These are phyloP conservation scores for Xylariaceae sp. DNA, from an alignment of 2,329 filamentous ascomycete species.

Conservation along the genomic window DNA sequence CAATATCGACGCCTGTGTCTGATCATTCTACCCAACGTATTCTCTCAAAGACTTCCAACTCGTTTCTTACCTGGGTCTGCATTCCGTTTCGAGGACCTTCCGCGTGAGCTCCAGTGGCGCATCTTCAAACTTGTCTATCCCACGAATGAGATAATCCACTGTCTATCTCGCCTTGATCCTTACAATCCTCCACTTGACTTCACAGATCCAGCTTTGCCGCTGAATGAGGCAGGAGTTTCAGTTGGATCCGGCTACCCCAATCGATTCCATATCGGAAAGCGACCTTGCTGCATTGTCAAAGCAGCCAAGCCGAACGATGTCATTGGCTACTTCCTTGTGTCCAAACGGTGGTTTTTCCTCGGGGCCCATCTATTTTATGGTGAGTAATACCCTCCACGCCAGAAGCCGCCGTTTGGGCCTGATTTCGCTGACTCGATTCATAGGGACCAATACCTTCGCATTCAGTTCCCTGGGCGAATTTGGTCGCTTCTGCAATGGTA, in stretches of 20 bases:
- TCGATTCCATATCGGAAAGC: conserved; percentile 37
- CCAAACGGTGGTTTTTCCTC: conserved; percentile 37
- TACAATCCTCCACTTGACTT: conserved; percentile 19
- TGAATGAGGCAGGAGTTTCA: not conserved
- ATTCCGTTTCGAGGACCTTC: conserved; percentile 32
- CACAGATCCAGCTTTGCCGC: conserved; percentile 4
- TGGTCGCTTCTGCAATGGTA: conserved; percentile 43
- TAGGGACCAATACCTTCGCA: conserved; percentile 40
- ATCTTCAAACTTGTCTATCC: conserved; percentile 38
- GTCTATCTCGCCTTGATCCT: conserved; percentile 42
- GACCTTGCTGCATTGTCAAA: conserved; percentile 30
- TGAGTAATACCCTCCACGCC: not conserved
- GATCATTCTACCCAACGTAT: conserved; percentile 2
- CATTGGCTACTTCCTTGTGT: conserved; percentile 38
- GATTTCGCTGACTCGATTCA: not conserved
- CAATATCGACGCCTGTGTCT: not conserved
- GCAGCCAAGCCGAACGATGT: conserved; percentile 34
- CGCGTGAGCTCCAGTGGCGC: conserved; percentile 24
- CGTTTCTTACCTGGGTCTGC: conserved; percentile 2
- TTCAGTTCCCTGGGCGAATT: conserved; percentile 53
- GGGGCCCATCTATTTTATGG: conserved; percentile 45
- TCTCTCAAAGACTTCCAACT: not conserved
- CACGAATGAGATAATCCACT: conserved; percentile 38
- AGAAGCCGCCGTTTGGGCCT: not conserved
- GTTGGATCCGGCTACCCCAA: conserved; percentile 27